Evolutionary conservation across 257 asterid species (phyloP).

Genomic region (Thymus quinquecostatus): DNA sequence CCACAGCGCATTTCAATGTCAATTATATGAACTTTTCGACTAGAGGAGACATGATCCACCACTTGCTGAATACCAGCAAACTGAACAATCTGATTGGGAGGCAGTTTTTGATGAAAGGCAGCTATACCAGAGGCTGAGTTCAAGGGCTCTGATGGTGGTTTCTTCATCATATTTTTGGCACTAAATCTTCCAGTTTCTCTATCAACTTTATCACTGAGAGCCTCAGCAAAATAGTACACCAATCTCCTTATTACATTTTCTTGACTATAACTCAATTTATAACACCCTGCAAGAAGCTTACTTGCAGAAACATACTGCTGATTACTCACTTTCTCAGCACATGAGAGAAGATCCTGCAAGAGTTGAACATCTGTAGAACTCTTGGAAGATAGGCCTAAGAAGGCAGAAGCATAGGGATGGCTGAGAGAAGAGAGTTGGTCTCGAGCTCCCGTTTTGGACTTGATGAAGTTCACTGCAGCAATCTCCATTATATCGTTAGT

Average conservation of each 20-base stretch:
- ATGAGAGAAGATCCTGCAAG: conserved; percentile 48
- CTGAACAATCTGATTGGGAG: conserved; percentile 40
- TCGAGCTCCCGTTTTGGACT: conserved; percentile 20
- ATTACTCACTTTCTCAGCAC: conserved; percentile 49
- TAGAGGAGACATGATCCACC: conserved; percentile 40
- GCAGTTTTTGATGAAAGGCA: conserved; percentile 26
- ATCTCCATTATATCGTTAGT: conserved; percentile 40
- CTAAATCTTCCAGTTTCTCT: conserved; percentile 40
- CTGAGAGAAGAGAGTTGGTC: conserved; percentile 16
- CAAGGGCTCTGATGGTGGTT: neutral
- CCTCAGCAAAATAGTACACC: conserved; percentile 49
- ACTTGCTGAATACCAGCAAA: conserved; percentile 49
- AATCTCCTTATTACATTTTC: conserved; percentile 36
- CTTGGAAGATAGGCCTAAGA: conserved; percentile 34
- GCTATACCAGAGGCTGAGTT: neutral
- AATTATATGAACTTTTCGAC: conserved; percentile 43
- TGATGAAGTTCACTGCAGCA: conserved; percentile 52
- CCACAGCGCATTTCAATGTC: conserved; percentile 39
- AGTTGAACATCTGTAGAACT: conserved; percentile 42
- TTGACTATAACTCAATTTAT: conserved; percentile 25
- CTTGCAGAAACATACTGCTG: conserved; percentile 39
- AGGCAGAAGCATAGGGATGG: conserved; percentile 34
- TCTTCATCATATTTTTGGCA: neutral
- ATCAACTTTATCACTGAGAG: conserved; percentile 50
- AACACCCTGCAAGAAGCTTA: conserved; percentile 35